Conservation (phyloP, 1,139 yeast genomes). For the Geotrichum macrosporum region DNA sequence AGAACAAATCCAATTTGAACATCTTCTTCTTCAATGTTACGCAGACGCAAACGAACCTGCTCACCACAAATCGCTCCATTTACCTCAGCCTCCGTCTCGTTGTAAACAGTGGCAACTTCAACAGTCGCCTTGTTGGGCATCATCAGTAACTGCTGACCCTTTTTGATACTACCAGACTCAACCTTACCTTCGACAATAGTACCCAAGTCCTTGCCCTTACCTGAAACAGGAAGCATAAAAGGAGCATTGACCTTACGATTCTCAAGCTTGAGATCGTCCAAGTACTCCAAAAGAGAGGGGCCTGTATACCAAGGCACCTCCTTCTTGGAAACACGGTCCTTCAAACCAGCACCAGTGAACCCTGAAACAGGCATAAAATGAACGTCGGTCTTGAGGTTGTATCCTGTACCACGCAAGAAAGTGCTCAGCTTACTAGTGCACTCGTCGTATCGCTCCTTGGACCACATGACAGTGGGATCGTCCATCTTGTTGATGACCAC, state of each 20-base stretch:
- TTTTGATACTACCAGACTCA: constrained; percentile 89
- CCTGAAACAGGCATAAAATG: constrained; percentile 96
- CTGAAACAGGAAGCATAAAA: constrained; percentile 92
- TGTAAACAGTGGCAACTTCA: constrained; percentile 81
- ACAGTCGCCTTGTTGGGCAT: constrained; percentile 88
- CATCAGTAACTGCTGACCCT: constrained; percentile 66
- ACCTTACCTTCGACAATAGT: constrained; percentile 97
- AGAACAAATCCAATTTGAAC: constrained; percentile 86
- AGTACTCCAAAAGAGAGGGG: constrained; percentile 83
- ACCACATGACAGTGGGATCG: constrained; percentile 95
- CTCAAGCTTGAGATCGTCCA: constrained; percentile 76
- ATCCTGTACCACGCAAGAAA: constrained; percentile 88
- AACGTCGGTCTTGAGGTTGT: constrained; percentile 74
- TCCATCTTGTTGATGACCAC: constrained; percentile 99
- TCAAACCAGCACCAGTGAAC: constrained; percentile 93
- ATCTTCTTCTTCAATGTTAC: constrained; percentile 97
- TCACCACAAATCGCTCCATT: constrained; percentile 91
- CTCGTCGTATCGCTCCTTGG: constrained; percentile 92
- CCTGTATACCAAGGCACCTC: constrained; percentile 93
- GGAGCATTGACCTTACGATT: constrained; percentile 90
- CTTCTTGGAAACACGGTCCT: constrained; percentile 67
- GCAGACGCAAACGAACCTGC: constrained; percentile 87
- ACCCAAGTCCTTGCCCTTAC: constrained; percentile 95
- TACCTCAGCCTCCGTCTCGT: constrained; percentile 95
- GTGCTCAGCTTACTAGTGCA: constrained; percentile 76